Evolutionary conservation across 2,329 filamentous ascomycete species (phyloP), one percentile per base, ranked within the genome.

Genomic region (Podosphaera fusca): DNA sequence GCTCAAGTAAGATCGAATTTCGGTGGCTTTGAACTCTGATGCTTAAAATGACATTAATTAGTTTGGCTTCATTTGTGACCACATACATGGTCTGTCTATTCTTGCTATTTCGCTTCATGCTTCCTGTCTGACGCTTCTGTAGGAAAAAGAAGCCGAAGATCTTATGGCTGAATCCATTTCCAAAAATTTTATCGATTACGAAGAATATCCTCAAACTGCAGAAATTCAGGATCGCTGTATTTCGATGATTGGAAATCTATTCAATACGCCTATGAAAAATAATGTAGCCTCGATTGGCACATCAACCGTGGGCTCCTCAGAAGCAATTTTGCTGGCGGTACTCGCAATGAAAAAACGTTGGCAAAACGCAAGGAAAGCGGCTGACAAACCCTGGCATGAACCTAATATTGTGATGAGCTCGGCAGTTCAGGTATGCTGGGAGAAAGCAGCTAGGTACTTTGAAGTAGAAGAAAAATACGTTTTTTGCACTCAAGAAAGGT

Each of bases 391-490:
- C 57, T 78, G 70, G 59, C 85, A 88, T 60, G 77, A 78, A 50
- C 90, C 90, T 57, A 96, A 96, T 71, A 83, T 96, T 60, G 74
- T 96, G 74, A 95, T 96, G 90, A 92, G 86, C 64, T 87, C 86
- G 33, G 89, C 90, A 36, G 90, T 95, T 1, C 90, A 96, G 72
- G 90, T 95, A 46, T 95, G 88, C 75, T 95, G 89, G 89, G 88
- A 95, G 70, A 95, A 95, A 74, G 83, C 84, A 0, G 80, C 84
- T 3, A 77, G 87, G 55, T 94, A 94, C 73, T 92, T 94, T 64
- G 90, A 96, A 65, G 79, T 95, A 47, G 90, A 95, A 63, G 89
- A 95, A 74, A 87, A 85, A 71, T 88, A 78, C 7, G 78, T 82
- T 36, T 81, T 78, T 69, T 83, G 80, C 69, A 77, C 77, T 0